Evolutionary conservation across 106 monocot species (phyloP).

Genomic region (Vanilla planifolia): DNA sequence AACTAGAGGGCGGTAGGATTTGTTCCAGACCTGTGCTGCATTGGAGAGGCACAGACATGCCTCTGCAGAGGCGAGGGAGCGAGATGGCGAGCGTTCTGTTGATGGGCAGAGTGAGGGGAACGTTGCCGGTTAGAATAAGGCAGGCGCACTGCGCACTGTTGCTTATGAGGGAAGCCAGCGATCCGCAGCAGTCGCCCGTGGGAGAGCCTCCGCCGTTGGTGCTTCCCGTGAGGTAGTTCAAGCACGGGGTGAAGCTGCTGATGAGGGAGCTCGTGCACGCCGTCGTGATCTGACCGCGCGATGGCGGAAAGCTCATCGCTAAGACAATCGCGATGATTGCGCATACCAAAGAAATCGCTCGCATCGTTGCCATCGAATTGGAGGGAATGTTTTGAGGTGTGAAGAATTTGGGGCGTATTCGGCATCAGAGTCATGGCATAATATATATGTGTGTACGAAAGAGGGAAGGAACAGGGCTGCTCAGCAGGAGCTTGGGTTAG

Average conservation of each 20-base stretch:
- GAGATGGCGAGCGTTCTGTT: constrained; percentile 55
- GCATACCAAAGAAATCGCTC: too few species aligned
- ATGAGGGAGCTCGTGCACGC: constrained; percentile 53
- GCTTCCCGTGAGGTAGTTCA: constrained; percentile 81
- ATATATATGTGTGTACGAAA: too few species aligned
- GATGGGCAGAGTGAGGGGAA: constrained; percentile 68
- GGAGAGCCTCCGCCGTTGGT: constrained; percentile 65
- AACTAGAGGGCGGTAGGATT: neutral
- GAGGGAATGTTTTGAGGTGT: too few species aligned
- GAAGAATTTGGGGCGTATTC: too few species aligned
- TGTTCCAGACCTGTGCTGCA: constrained; percentile 26
- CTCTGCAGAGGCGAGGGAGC: constrained; percentile 44
- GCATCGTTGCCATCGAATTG: too few species aligned
- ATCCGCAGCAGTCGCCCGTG: constrained; percentile 51
- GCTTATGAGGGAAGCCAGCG: constrained; percentile 35
- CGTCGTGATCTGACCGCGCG: constrained; percentile 43
- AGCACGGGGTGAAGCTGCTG: constrained; percentile 80
- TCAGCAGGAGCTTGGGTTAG: too few species aligned
- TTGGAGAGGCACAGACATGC: constrained; percentile 46
- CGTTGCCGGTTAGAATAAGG: constrained; percentile 74
- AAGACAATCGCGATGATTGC: too few species aligned
- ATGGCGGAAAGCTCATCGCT: neutral
- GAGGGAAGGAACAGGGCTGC: too few species aligned
- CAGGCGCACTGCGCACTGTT: constrained; percentile 59
- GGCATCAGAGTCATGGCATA: too few species aligned